Evolutionary conservation across 108 stramenopile species (phyloP), one percentile per base, ranked within the genome.

Genomic region (Skeletonema marinoi): DNA sequence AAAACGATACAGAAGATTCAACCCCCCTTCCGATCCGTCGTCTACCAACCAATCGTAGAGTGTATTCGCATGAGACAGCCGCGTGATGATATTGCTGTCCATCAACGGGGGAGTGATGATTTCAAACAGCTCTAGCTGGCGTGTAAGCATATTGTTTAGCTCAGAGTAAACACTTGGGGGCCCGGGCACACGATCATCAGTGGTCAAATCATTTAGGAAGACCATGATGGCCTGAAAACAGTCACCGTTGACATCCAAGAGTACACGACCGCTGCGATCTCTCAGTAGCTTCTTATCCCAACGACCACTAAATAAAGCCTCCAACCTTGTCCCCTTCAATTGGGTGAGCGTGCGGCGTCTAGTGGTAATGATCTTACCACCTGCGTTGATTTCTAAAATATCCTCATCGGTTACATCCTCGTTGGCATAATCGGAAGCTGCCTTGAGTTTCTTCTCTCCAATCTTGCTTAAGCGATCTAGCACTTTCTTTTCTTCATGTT

Each of bases 251-350:
- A 66, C 46, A 14, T 66, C 66, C 66, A 66, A 58, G n/a, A 66
- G 54, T 11, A 66, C 7, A 2, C 44, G 42, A 12, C 66, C 66
- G 13, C 54, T n/a, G 46, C 17, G 3, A 58, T 66, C 66, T 25
- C 66, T 29, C 3, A 66, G 46, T 1, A 66, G 50, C 66, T 6
- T 66, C 14, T 66, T 66, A 4, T 66, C 66, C 66, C 66, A 66
- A 4, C 54, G 13, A 4, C 66, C 66, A 13, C 66, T 66, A 4
- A 66, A 66, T 6, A 66, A 19, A 11, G 46, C 66, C 54, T 66
- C 66, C 25, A 66, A 66, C 11, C 66, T 29, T 4, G 51, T 66
- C 2, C 66, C 66, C 17, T 51, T 17, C 66, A 11, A 25, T 10
- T 16, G 51, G 17, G 66, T 66, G 1, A 66, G 16, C n/a, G 54